Percentiles rank a stretch among this genome's conserved stretches.
Conservation (phyloP, 1,284 basidiomycete species). For the Testicularia cyperi region DNA sequence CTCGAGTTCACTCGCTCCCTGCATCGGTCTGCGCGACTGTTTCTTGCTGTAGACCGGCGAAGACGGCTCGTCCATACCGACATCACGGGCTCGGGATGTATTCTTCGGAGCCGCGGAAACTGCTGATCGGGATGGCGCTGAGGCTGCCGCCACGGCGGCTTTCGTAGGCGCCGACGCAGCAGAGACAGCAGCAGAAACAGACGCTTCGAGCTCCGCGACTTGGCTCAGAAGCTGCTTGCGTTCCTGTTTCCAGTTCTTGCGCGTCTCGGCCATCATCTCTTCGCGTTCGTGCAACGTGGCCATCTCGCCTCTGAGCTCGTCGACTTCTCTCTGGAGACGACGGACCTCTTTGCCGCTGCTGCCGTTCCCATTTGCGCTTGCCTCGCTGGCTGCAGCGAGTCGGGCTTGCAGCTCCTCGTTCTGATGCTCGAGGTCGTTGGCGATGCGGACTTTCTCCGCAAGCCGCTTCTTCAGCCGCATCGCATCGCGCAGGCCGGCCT, state of each 20-base stretch:
- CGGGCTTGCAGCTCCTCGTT: constrained; percentile 18
- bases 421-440: constrained; percentile 12
- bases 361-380: neutral
- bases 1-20: constrained; percentile 32
- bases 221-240: constrained; percentile 21
- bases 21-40: constrained; percentile 25
- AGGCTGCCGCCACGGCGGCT: too few relatives aligned
- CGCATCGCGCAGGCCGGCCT: constrained; percentile 9
- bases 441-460: constrained; percentile 4
- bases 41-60: constrained; percentile 33
- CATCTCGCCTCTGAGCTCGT: constrained; percentile 19
- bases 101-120: too few relatives aligned
- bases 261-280: constrained; percentile 32
- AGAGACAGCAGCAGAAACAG: too few relatives aligned
- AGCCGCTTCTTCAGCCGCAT: constrained; percentile 20
- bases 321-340: constrained; percentile 5
- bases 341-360: neutral
- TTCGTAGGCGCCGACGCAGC: too few relatives aligned
- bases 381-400: neutral
- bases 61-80: constrained; percentile 6
- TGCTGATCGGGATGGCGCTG: too few relatives aligned
- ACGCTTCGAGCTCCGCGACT: too few relatives aligned
- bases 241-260: constrained; percentile 30
- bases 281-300: constrained; percentile 20
- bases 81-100: too few relatives aligned